Conservation (phyloP, 495 filamentous ascomycete genomes). For the Lasiosphaeris hirsuta region DNA sequence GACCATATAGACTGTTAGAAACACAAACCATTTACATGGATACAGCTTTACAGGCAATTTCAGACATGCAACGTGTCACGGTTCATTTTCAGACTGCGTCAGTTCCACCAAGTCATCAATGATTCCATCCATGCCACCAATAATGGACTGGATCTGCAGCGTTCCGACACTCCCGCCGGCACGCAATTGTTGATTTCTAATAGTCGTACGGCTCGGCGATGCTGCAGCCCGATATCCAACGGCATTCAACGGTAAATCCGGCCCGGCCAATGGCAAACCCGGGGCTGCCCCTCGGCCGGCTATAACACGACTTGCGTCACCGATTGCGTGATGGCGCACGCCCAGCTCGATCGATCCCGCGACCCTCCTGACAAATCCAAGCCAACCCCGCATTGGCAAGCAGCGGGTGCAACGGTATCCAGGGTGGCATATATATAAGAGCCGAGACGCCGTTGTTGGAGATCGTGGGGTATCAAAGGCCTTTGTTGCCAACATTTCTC, state of each 20-base stretch:
- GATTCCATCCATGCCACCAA: too few species aligned
- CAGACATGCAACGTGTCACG: too few species aligned
- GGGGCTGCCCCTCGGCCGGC: background rate
- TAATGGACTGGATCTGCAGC: background rate
- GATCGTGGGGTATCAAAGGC: background rate
- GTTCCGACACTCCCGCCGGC: background rate
- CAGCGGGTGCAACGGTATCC: background rate
- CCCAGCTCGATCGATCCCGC: background rate
- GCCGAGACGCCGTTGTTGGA: background rate
- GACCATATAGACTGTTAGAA: too few species aligned
- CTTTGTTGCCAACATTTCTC: background rate
- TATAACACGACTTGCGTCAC: constrained; percentile 11
- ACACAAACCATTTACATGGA: too few species aligned
- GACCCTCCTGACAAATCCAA: constrained; percentile 14
- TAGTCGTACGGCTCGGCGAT: too few species aligned
- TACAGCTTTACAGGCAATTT: too few species aligned
- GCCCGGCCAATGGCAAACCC: background rate
- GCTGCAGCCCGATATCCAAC: background rate
- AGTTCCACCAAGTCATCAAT: too few species aligned
- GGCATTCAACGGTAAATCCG: background rate
- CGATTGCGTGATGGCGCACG: constrained; percentile 13
- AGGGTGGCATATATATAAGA: background rate
- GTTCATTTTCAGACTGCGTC: too few species aligned
- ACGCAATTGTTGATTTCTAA: too few species aligned
- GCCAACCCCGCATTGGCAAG: constrained; percentile 5